Base-by-base conservation (phyloP, 2,329 filamentous ascomycete genomes). In the Cephalotrichum gorgonifer region DNA sequence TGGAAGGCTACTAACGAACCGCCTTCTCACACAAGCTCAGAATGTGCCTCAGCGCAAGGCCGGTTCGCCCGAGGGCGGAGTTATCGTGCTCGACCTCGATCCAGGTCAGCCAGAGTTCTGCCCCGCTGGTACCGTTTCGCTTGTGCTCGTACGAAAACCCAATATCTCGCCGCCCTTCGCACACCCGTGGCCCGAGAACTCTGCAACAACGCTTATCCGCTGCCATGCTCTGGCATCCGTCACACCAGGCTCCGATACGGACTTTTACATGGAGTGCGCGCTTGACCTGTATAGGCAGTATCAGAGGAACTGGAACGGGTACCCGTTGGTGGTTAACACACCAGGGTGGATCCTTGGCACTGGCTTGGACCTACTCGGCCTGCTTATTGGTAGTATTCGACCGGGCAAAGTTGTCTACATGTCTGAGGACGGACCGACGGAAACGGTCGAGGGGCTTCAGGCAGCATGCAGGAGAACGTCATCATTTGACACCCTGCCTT, bases 91-190 rank as follows among this genome's bases (percentile, higher is more conserved):
- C 6, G 87, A 93, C 56, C 70, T 91, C 9, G 86, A 93, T 58
- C 84, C 85, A 1, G 83, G 82, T 0, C 86, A 89, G 57, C 85
- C 86, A 3, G 86, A 90, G 58, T 89, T 85, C 60, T 78, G 77
- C 0, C 74, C 82, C 1, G 77, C 82, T 1, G 86, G 86, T 1
- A 80, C 84, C 14, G 59, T 91, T 20, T 86, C 85, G 2, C 75
- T 91, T 4, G 68, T 83, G 14, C 71, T 77, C 26, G 64, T 89
- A 11, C 70, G 67, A 1, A 64, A 72, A 27, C 78, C 82, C 0
- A 81, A 87, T 46, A 66, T 90, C 5, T 75, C 79, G 0, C 77
- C 84, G 1, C 72, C 84, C 0, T 90, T 86, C 57, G 79, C 79
- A 7, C 83, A 86, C 54, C 74, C 66, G 3, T 57, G 63, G 53